These are phyloP conservation scores for Ceratocystiopsis sp. DNA, from an alignment of 2,329 filamentous ascomycete species.

Conservation along the genomic window DNA sequence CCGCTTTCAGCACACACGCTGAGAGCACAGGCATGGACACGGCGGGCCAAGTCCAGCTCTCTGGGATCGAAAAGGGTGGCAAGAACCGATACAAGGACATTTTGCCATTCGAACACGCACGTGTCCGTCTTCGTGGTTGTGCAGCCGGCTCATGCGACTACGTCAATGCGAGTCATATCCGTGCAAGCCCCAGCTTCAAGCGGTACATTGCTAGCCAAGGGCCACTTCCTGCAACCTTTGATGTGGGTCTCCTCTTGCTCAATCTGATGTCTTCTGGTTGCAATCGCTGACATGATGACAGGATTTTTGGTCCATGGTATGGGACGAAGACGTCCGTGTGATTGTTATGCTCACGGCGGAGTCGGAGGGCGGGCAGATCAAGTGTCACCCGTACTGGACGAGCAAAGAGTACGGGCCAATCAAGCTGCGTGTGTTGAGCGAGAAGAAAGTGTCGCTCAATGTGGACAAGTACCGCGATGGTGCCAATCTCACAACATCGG, in stretches of 20 bases:
- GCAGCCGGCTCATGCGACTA: slow-evolving; percentile 66
- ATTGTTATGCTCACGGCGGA: slow-evolving; percentile 96
- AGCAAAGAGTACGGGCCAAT: slow-evolving; percentile 62
- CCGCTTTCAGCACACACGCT: slow-evolving; percentile 27
- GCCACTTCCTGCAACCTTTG: slow-evolving; percentile 79
- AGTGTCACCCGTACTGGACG: slow-evolving; percentile 90
- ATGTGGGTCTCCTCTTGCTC: slow-evolving; percentile 35
- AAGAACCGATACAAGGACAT: slow-evolving; percentile 99
- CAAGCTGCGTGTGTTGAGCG: slow-evolving; percentile 58
- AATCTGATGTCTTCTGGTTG: not conserved
- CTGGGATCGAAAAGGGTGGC: slow-evolving; percentile 80
- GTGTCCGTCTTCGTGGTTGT: slow-evolving; percentile 61
- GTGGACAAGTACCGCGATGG: slow-evolving; percentile 31
- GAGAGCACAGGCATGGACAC: slow-evolving; percentile 11
- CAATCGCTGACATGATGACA: slow-evolving; percentile 20
- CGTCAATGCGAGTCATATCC: slow-evolving; percentile 81
- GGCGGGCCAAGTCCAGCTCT: slow-evolving; percentile 46
- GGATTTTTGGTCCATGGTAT: slow-evolving; percentile 97
- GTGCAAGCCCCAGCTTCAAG: slow-evolving; percentile 68
- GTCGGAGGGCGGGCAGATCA: slow-evolving; percentile 79
- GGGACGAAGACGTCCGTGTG: slow-evolving; percentile 90
- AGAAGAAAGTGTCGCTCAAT: slow-evolving; percentile 68
- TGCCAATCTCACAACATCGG: too few species aligned
- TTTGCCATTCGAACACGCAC: slow-evolving; percentile 83
- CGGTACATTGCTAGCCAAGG: slow-evolving; percentile 92